Evolutionary conservation across 2,329 filamentous ascomycete genomes (phyloP), one percentile per base, ranked within the genome.

Genomic region (Blastomyces parvus): DNA sequence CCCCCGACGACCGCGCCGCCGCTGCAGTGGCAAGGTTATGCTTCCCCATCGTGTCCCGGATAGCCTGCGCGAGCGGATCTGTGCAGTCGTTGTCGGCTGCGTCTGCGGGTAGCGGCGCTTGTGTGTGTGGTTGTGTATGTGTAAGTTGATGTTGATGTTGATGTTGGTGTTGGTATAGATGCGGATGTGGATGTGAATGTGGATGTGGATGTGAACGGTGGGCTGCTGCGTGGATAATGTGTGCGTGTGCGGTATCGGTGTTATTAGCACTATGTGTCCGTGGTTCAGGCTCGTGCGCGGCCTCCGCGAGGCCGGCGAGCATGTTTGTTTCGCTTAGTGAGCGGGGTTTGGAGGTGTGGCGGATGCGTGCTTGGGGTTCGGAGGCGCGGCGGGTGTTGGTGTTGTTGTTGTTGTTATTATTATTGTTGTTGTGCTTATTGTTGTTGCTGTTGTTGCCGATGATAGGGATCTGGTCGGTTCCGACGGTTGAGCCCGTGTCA

Each of bases 21-120:
- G n/a, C 33, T 5, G 52, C 52, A 19, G 33, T 19, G 19, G 27
- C 38, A 38, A 57, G 55, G 58, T 74, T 60, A 53, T 66, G 75
- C 60, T 77, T 74, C 63, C 75, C 74, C 11, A 78, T 73, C 1
- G 76, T 78, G 61, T 78, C 76, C 62, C 75, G 67, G 46, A 78
- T 78, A 25, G 76, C 76, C 64, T 78, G 76, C 68, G 76, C 75
- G 44, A 78, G 66, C 1, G 74, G 70, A 62, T 76, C 73, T 61
- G 75, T 76, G 36, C 74, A 73, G 64, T 76, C 76, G 1, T 73
- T 73, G 38, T 73, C 76, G 40, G 76, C 74, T 27, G 42, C 38
- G 22, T 75, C 72, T 7, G 68, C 62, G 1, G 55, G 62, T 5
- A 60, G 38, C 33, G 66, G 53, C 3, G 36, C 11, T 25, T 33